Base-by-base conservation (phyloP, 2,329 filamentous ascomycete species). In the Pseudogymnoascus sp. region DNA sequence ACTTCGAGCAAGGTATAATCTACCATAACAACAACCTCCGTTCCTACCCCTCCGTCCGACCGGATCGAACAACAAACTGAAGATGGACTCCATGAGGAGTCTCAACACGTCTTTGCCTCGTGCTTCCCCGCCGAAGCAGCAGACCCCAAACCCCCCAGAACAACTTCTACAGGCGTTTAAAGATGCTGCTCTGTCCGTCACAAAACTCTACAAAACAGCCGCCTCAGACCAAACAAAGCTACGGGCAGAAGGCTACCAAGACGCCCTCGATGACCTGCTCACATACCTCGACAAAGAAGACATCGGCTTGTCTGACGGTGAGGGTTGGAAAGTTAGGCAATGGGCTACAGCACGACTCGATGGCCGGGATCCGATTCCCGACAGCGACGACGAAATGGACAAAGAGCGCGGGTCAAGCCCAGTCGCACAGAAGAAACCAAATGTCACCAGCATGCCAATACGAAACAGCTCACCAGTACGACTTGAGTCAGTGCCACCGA, bases 181-280 rank as follows among this genome's bases (percentile, higher is more conserved):
- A 75, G 87, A 89, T 14, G 95, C 95, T 35, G 95, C 95, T 19
- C 82, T 97, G 35, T 96, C 92, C 5, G 93, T 98, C 62, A 98
- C 95, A 59, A 96, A 96, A 72, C 86, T 99, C 12, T 98, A 98
- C 79, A 97, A 96, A 77, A 93, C 88, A 40, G 93, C 93, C 2
- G 89, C 90, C 11, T 82, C 86, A 33, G 89, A 90, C 59, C 88
- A 95, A 73, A 82, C 88, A 60, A 87, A 88, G 70, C 87, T 91
- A 56, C 86, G 90, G 60, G 78, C 84, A 60, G 88, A 93, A 40
- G 95, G 95, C 26, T 98, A 97, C 70, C 93, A 97, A 74, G 93
- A 98, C 72, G 96, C 93, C 38, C 79, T 99, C 38, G 91, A 97
- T 67, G 93, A 98, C 68, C 79, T 99, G 4, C 78, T 97, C n/a